phyloP scores from a whole-genome alignment of 2,329 filamentous ascomycete species.

The Diplodia sapinea region DNA sequence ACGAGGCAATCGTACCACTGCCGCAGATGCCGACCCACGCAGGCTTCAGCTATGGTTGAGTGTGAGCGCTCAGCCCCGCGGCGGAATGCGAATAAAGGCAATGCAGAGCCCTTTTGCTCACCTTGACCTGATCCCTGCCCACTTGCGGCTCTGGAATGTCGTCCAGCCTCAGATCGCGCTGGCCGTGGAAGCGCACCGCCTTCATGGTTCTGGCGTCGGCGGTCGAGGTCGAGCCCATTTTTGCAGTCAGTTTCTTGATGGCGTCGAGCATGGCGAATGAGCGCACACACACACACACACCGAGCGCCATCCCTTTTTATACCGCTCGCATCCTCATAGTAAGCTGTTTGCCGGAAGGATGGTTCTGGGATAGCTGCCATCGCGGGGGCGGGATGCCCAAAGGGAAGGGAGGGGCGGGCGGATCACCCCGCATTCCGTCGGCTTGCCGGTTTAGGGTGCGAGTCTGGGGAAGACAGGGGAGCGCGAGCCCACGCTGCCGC shows the following conservation, averaged over 20 bases:
- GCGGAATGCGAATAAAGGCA: conserved; percentile 30
- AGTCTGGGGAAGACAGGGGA: conserved; percentile 26
- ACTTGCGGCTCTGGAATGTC: conserved; percentile 50
- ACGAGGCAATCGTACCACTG: conserved; percentile 39
- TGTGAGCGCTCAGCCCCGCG: conserved; percentile 31
- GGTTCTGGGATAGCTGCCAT: conserved; percentile 1
- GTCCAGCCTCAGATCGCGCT: conserved; percentile 52
- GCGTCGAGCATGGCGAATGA: conserved; percentile 10
- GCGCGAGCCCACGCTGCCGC: background rate
- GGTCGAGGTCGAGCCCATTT: conserved; percentile 2
- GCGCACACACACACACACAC: background rate
- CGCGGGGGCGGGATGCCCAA: conserved; percentile 17
- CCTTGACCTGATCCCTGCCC: conserved; percentile 51
- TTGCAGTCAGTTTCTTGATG: conserved; percentile 5
- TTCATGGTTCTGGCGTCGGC: conserved; percentile 45
- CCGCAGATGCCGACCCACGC: conserved; percentile 53
- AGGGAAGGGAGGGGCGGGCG: conserved; percentile 17
- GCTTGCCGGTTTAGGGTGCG: conserved; percentile 19
- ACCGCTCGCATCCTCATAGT: background rate
- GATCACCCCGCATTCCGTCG: conserved; percentile 28
- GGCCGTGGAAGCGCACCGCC: conserved; percentile 54
- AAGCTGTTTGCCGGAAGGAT: conserved; percentile 7
- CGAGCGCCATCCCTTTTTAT: conserved; percentile 1
- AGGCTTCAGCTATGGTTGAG: conserved; percentile 42
- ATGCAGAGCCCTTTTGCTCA: conserved; percentile 15